These are phyloP conservation scores for Colletotrichum incanum DNA, from an alignment of 2,329 filamentous ascomycete species.

Conservation along the genomic window DNA sequence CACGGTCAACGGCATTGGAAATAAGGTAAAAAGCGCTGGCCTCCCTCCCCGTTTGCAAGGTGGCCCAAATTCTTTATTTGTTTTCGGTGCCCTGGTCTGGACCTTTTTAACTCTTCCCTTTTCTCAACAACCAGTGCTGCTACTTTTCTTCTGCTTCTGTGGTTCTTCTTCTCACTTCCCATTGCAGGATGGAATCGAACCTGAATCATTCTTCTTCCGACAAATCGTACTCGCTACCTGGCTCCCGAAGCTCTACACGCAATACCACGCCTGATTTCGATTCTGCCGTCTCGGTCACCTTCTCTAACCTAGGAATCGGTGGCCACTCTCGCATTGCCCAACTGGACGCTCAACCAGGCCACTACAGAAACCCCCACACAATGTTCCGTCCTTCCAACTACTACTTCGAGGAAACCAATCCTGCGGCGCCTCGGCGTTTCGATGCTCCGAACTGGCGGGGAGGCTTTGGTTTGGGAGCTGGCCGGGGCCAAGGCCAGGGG, in stretches of 20 bases:
- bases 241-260: conserved; percentile 35
- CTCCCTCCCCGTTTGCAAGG: conserved; percentile 39
- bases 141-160: not conserved
- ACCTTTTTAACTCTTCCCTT: not conserved
- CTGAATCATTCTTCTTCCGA: conserved; percentile 34
- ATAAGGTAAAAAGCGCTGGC: conserved; percentile 16
- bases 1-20: conserved; percentile 38
- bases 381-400: conserved; percentile 19
- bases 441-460: conserved; percentile 36
- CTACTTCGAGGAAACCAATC: conserved; percentile 18
- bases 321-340: conserved; percentile 11
- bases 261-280: conserved; percentile 38
- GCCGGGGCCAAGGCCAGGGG: conserved; percentile 58
- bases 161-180: not conserved
- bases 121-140: not conserved
- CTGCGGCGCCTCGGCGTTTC: conserved; percentile 17
- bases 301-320: conserved; percentile 5
- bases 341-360: conserved; percentile 6
- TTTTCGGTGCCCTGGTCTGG: conserved; percentile 23
- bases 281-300: not conserved
- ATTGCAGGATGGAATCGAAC: conserved; percentile 34
- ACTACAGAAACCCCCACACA: conserved; percentile 8
- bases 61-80: conserved; percentile 10
- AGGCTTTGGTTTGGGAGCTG: conserved; percentile 3
- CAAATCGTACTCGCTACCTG: conserved; percentile 33